phyloP scores from a whole-genome alignment of 2,329 filamentous ascomycete genomes.

The Arachnomyces sp. region DNA sequence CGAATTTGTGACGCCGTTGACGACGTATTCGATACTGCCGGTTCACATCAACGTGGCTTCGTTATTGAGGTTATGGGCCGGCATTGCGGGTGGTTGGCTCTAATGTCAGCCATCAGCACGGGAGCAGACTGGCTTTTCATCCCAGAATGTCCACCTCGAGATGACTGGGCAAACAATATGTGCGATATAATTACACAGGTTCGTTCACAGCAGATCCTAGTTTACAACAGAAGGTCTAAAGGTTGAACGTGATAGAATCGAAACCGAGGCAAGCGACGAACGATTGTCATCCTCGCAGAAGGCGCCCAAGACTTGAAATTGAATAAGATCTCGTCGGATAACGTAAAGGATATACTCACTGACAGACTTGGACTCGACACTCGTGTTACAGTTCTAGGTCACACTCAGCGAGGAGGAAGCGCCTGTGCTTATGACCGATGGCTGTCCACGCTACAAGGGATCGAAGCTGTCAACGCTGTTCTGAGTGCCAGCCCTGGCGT shows the following conservation, averaged over 20 bases:
- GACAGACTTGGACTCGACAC: conserved; percentile 78
- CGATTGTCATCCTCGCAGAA: conserved; percentile 95
- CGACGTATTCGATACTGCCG: conserved; percentile 85
- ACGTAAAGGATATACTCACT: conserved; percentile 84
- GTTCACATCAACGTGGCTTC: conserved; percentile 92
- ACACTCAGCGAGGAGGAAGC: conserved; percentile 91
- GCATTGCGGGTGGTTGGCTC: conserved; percentile 93
- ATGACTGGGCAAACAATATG: conserved; percentile 89
- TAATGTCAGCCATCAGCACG: conserved; percentile 92
- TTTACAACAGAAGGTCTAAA: background rate
- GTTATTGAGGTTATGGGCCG: conserved; percentile 98
- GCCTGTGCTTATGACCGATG: conserved; percentile 93
- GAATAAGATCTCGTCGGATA: conserved; percentile 70
- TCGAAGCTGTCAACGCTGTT: conserved; percentile 87
- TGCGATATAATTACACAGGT: conserved; percentile 66
- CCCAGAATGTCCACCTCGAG: conserved; percentile 80
- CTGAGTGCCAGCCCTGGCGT: conserved; percentile 82
- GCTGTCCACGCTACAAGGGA: conserved; percentile 85
- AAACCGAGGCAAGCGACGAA: conserved; percentile 84
- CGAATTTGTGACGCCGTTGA: conserved; percentile 95
- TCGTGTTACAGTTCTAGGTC: conserved; percentile 86
- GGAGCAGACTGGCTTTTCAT: conserved; percentile 97
- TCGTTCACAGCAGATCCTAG: conserved; percentile 15
- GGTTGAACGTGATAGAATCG: conserved; percentile 57
- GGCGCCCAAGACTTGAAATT: conserved; percentile 80